These are phyloP conservation scores for Pichia sp. DNA, from an alignment of 1,139 yeast genomes.

Conservation along the genomic window DNA sequence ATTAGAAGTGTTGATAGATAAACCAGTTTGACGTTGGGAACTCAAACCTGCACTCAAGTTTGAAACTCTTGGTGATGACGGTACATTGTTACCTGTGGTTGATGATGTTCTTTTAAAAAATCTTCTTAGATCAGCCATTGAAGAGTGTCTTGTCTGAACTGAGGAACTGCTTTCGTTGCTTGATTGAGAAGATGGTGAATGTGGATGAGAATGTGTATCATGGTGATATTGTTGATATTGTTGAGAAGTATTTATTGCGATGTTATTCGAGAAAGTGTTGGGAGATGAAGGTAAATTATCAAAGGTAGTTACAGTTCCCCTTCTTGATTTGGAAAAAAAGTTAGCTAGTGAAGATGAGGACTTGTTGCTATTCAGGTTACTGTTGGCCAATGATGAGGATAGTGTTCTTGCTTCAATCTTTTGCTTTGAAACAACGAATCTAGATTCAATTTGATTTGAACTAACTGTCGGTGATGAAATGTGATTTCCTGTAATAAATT, in stretches of 20 bases:
- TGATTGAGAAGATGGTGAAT: conserved; percentile 27
- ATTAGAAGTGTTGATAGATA: background rate
- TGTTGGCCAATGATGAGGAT: conserved; percentile 13
- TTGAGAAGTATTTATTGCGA: conserved; percentile 10
- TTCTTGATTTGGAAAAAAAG: conserved; percentile 41
- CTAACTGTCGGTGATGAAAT: conserved; percentile 66
- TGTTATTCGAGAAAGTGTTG: conserved; percentile 15
- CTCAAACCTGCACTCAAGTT: conserved; percentile 32
- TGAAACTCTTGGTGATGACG: conserved; percentile 36
- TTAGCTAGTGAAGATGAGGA: conserved; percentile 46
- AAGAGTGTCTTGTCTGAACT: conserved; percentile 43
- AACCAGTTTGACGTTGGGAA: conserved; percentile 22
- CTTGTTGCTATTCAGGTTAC: conserved; percentile 10
- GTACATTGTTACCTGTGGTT: conserved; percentile 10
- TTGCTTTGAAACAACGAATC: conserved; percentile 68
- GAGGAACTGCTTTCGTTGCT: conserved; percentile 13
- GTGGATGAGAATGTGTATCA: conserved; percentile 21
- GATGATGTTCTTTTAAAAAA: conserved; percentile 49
- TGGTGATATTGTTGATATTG: conserved; percentile 1
- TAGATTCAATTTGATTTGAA: conserved; percentile 49
- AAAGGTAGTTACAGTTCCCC: conserved; percentile 23
- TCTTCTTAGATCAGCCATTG: conserved; percentile 72
- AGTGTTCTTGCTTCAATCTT: conserved; percentile 44
- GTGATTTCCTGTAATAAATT: conserved; percentile 51
- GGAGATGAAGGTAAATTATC: conserved; percentile 24